Percentiles rank a stretch among this genome's conserved stretches.
Conservation (phyloP, 208 protist species). For the Acanthamoeba culbertsoni region DNA sequence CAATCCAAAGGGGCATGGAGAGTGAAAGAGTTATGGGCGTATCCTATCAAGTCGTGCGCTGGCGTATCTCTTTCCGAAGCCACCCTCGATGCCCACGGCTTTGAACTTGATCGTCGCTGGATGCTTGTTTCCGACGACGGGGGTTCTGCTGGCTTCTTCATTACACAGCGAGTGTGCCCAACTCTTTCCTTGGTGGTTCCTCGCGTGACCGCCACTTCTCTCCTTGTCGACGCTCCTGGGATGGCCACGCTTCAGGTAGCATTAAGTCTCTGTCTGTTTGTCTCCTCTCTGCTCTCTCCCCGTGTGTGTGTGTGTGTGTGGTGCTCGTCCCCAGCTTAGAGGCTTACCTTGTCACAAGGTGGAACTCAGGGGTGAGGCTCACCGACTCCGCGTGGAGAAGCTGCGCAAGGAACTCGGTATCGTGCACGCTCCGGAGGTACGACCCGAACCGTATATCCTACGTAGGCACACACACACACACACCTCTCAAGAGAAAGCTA, state of each 20-base stretch:
- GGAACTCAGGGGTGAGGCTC: background rate
- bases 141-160: background rate
- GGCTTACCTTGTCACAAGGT: background rate
- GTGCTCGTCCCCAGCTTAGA: background rate
- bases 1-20: no score
- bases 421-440: background rate
- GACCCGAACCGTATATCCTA: background rate
- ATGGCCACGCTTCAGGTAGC: constrained; percentile 2
- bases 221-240: background rate
- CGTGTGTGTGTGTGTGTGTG: background rate
- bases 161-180: background rate
- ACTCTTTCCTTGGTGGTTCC: background rate
- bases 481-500: background rate
- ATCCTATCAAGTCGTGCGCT: constrained; percentile 36
- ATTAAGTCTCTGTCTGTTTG: no score
- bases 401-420: background rate
- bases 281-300: background rate
- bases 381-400: background rate
- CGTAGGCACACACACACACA: background rate
- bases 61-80: background rate
- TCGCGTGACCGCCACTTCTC: background rate
- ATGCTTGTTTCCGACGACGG: background rate
- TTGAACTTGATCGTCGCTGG: constrained; percentile 10
- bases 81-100: background rate
- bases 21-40: background rate